Evolutionary conservation across 768 basidiomycete genomes (phyloP).

Genomic region (Naganishia onofrii): DNA sequence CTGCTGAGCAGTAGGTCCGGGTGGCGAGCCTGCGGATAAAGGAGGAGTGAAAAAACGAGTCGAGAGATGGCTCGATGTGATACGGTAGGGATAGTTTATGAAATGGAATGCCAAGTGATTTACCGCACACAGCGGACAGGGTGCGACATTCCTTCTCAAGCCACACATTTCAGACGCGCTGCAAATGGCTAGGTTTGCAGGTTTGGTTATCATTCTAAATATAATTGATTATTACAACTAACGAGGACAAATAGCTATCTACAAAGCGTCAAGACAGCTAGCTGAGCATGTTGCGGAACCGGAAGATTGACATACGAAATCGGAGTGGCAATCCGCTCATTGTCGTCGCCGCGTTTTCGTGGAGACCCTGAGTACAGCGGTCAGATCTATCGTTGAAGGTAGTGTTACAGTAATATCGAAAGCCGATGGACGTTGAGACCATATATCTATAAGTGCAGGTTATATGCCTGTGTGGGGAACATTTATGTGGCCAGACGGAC

Average conservation of each 20-base stretch:
- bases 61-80: too few species aligned
- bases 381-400: constrained; percentile 20
- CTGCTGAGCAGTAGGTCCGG: constrained; percentile 14
- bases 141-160: too few species aligned
- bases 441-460: constrained; percentile 2
- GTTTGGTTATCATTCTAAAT: background rate
- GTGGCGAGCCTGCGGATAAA: too few species aligned
- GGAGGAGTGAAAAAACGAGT: background rate
- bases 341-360: background rate
- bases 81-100: too few species aligned
- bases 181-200: too few species aligned
- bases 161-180: too few species aligned
- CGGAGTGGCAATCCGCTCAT: background rate
- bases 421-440: constrained; percentile 5
- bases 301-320: background rate
- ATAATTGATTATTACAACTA: constrained; percentile 6
- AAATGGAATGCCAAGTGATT: too few species aligned
- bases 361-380: background rate
- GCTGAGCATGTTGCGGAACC: background rate
- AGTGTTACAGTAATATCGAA: constrained; percentile 10
- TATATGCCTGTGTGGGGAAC: background rate
- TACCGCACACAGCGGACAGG: too few species aligned
- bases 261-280: constrained; percentile 8
- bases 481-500: background rate
- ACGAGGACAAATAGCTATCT: constrained; percentile 1